These are phyloP conservation scores for Fusarium temperatum DNA, from an alignment of 2,329 filamentous ascomycete genomes.

Conservation along the genomic window DNA sequence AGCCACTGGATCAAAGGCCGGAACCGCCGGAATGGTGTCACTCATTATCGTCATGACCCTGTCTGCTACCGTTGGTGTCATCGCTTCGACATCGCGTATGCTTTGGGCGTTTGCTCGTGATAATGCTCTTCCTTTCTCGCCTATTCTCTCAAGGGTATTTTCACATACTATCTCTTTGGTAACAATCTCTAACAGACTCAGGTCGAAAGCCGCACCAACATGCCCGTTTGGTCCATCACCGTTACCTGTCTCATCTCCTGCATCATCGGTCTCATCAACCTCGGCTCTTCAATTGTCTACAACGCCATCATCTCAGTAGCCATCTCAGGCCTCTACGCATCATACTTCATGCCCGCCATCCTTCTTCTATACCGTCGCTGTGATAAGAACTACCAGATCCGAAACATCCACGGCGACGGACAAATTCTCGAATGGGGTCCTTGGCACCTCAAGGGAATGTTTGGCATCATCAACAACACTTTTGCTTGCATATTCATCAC, in stretches of 20 bases:
- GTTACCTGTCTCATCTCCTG: slow-evolving; percentile 31
- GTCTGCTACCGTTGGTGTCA: slow-evolving; percentile 36
- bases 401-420: slow-evolving; percentile 21
- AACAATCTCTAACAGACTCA: too few relatives aligned
- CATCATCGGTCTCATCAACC: slow-evolving; percentile 37
- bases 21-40: slow-evolving; percentile 31
- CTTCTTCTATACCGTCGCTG: slow-evolving; percentile 38
- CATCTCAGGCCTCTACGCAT: slow-evolving; percentile 33
- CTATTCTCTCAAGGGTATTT: slow-evolving; percentile 22
- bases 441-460: slow-evolving; percentile 59
- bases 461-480: slow-evolving; percentile 62
- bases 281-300: slow-evolving; percentile 36
- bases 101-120: slow-evolving; percentile 37
- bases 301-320: slow-evolving; percentile 38
- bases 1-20: slow-evolving; percentile 30
- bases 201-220: slow-evolving; percentile 28
- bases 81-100: slow-evolving; percentile 39
- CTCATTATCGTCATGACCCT: slow-evolving; percentile 37
- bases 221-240: slow-evolving; percentile 36
- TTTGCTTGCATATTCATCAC: slow-evolving; percentile 62
- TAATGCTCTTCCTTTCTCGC: slow-evolving; percentile 32
- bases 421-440: slow-evolving; percentile 58
- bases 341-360: slow-evolving; percentile 32
- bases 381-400: slow-evolving; percentile 34
- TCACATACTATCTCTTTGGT: too few relatives aligned